A percentile compares a stretch with the other conserved stretches of the same genome.
Evolutionary conservation across 139 green algal genomes (phyloP).

Genomic region (Astrephomene gubernaculifera): DNA sequence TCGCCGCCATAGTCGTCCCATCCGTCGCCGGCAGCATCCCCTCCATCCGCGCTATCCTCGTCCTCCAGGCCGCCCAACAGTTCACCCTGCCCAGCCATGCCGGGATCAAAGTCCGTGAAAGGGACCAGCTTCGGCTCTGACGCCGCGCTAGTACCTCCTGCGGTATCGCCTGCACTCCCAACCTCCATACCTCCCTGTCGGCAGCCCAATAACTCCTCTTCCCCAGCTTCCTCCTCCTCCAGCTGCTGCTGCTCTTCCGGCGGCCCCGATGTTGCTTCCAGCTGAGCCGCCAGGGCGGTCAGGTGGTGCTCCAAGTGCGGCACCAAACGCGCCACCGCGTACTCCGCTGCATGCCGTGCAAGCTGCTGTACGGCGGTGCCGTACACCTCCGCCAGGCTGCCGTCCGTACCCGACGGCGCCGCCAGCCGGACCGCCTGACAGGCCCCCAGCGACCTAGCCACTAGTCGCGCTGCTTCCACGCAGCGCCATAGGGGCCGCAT

Average conservation of each 20-base stretch:
- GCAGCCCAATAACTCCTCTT: not conserved
- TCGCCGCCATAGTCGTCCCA: not conserved
- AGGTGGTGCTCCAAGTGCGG: not conserved
- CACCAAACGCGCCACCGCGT: not conserved
- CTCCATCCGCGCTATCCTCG: not conserved
- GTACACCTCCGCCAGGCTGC: constrained; percentile 12
- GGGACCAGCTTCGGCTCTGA: constrained; percentile 48
- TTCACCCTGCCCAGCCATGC: constrained; percentile 33
- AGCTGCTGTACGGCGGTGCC: not conserved
- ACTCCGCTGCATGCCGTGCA: not conserved
- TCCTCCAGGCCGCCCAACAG: constrained; percentile 30
- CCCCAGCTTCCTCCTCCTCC: not conserved
- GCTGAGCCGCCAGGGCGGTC: not conserved
- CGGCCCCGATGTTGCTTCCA: not conserved
- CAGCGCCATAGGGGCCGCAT: constrained; percentile 29
- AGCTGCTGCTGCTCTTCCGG: not conserved
- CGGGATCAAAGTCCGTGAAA: constrained; percentile 53
- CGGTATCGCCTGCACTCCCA: too few species aligned
- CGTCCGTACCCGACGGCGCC: constrained; percentile 8
- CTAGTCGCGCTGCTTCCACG: not conserved
- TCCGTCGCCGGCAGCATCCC: not conserved
- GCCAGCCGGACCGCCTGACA: not conserved
- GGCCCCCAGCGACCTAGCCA: not conserved
- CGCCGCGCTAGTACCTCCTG: too few species aligned
- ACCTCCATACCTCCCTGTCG: not conserved